phyloP scores from a whole-genome alignment of 345 rosid genomes.

The Citrus unshiu region DNA sequence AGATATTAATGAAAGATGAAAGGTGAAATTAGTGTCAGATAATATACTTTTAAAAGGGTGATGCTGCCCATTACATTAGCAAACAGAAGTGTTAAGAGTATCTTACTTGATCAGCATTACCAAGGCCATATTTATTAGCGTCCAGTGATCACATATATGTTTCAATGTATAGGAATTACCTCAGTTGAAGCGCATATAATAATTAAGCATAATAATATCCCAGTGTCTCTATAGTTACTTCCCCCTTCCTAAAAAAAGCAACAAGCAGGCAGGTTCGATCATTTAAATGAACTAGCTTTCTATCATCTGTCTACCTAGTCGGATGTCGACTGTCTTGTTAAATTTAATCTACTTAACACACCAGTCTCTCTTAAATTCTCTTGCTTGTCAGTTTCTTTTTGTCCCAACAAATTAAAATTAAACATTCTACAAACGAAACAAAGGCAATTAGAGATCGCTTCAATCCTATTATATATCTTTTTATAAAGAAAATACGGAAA shows the following conservation, averaged over 20 bases:
- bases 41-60: background rate
- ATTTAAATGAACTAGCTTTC: background rate
- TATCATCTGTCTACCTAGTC: background rate
- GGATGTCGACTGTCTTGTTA: constrained; percentile 6
- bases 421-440: background rate
- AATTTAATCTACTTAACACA: background rate
- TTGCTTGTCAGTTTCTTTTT: constrained; percentile 14
- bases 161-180: background rate
- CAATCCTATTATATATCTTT: background rate
- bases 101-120: background rate
- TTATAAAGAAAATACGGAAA: too few relatives aligned
- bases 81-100: background rate
- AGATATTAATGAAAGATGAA: too few relatives aligned
- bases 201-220: background rate
- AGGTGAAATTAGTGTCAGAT: too few relatives aligned
- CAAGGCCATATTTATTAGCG: background rate
- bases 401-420: background rate
- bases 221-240: background rate
- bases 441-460: background rate
- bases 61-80: background rate
- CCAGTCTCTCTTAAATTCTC: constrained; percentile 11
- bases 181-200: too few relatives aligned
- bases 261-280: background rate
- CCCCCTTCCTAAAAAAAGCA: background rate
- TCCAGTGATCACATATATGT: too few relatives aligned